Evolutionary conservation across 148 eudicot genomes (phyloP).

Genomic region (Chenopodium formosanum): DNA sequence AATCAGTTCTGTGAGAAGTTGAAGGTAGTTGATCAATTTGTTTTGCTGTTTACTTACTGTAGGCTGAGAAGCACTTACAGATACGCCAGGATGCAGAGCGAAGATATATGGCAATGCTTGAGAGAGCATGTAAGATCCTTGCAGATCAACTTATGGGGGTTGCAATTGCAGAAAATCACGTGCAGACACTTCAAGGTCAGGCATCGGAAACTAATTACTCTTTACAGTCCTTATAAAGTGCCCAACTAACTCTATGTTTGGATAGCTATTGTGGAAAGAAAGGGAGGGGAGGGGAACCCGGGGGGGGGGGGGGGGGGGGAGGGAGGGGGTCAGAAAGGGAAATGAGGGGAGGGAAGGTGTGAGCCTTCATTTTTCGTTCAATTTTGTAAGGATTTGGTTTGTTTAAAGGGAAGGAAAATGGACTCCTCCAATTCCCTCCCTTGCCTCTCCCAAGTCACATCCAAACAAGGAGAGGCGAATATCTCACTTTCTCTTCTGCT

Average conservation of each 20-base stretch:
- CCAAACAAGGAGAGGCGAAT: too few species aligned
- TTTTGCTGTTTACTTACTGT: slow-evolving; percentile 9
- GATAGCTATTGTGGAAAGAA: too few species aligned
- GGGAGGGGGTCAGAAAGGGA: too few species aligned
- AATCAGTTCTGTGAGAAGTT: not conserved
- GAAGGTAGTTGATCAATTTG: not conserved
- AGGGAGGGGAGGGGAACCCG: too few species aligned
- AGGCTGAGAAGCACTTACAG: slow-evolving; percentile 83
- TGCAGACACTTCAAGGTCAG: slow-evolving; percentile 35
- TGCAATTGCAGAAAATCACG: slow-evolving; percentile 34
- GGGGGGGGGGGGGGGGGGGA: too few species aligned
- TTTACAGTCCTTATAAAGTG: slow-evolving; percentile 22
- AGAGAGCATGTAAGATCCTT: slow-evolving; percentile 73
- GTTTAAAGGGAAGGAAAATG: too few species aligned
- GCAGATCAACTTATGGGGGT: slow-evolving; percentile 64
- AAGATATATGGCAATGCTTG: slow-evolving; percentile 68
- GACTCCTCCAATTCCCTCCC: too few species aligned
- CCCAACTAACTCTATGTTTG: slow-evolving; percentile 15
- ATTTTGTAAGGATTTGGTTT: too few species aligned
- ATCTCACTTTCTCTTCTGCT: too few species aligned
- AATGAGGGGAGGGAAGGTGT: too few species aligned
- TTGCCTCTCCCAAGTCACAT: too few species aligned
- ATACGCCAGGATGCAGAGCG: slow-evolving; percentile 71
- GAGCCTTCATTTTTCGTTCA: too few species aligned
- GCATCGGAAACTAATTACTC: slow-evolving; percentile 32